These are phyloP conservation scores for Skeletonema costatum DNA, from an alignment of 108 stramenopile genomes.

Conservation along the genomic window DNA sequence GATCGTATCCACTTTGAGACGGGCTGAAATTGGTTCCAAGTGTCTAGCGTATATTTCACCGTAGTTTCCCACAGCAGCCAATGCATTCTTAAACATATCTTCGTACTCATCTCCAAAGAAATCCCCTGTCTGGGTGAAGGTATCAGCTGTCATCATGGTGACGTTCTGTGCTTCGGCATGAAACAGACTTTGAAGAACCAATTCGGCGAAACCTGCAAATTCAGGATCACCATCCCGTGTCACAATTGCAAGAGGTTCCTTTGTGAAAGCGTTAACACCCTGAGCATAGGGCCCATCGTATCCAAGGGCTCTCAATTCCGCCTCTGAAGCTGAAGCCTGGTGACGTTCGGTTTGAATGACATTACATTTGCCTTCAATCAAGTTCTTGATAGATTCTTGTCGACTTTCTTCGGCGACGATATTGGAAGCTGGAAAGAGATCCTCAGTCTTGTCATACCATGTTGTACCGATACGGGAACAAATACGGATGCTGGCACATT, in stretches of 20 bases:
- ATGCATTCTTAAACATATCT: neutral
- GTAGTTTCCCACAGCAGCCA: conserved; percentile 43
- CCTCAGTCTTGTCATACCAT: neutral
- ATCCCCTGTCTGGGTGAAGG: too few relatives aligned
- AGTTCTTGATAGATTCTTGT: neutral
- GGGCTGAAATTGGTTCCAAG: conserved; percentile 29
- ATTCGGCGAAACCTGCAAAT: conserved; percentile 27
- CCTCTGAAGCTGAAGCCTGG: conserved; percentile 5
- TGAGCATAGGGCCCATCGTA: conserved; percentile 2
- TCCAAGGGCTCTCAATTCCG: conserved; percentile 8
- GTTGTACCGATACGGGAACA: too few relatives aligned
- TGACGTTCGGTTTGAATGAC: conserved; percentile 7
- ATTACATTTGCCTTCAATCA: conserved; percentile 3
- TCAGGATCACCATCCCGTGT: conserved; percentile 18
- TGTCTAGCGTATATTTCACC: neutral
- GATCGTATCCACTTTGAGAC: conserved; percentile 23
- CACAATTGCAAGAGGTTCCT: conserved; percentile 23
- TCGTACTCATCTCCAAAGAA: too few relatives aligned
- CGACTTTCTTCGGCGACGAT: neutral
- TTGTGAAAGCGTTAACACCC: neutral
- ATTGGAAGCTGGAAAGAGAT: conserved; percentile 29
- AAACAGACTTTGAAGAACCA: conserved; percentile 32
- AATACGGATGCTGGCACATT: too few relatives aligned
- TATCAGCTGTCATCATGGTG: neutral
- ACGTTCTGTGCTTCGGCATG: conserved; percentile 35